A percentile compares a stretch with the other conserved stretches of the same genome.
Conservation (phyloP, 176 grass and related monocot genomes). For the Oryza coarctata region DNA sequence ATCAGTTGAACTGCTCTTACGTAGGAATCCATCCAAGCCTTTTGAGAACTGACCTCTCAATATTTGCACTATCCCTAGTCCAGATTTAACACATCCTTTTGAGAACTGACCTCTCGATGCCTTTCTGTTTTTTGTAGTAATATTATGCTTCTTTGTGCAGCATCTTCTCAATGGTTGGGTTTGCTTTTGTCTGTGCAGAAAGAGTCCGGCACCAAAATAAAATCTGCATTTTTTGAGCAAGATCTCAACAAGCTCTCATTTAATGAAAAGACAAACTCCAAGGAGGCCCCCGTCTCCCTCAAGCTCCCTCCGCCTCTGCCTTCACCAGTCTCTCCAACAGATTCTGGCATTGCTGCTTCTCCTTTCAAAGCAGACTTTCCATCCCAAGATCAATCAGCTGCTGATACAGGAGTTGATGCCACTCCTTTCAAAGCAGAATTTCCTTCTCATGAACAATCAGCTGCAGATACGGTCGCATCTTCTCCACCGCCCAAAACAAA, state of each 20-base stretch:
- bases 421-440: slow-evolving; percentile 54
- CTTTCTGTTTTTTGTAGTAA: not conserved
- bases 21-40: not conserved
- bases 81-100: not conserved
- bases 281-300: slow-evolving; percentile 63
- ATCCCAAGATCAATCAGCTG: slow-evolving; percentile 27
- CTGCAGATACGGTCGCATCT: not conserved
- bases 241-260: slow-evolving; percentile 72
- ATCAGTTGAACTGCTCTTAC: not conserved
- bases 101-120: not conserved
- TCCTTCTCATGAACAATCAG: slow-evolving; percentile 33
- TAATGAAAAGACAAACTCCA: slow-evolving; percentile 53
- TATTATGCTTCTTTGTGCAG: not conserved
- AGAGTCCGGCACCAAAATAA: slow-evolving; percentile 41
- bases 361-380: slow-evolving; percentile 59
- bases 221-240: slow-evolving; percentile 79
- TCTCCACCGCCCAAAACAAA: slow-evolving; percentile 5
- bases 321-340: slow-evolving; percentile 52
- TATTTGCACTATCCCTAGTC: not conserved
- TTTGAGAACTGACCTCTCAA: not conserved
- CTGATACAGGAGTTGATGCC: not conserved
- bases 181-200: slow-evolving; percentile 53
- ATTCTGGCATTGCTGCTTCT: slow-evolving; percentile 39
- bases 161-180: slow-evolving; percentile 2
- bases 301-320: slow-evolving; percentile 78